Conservation (phyloP, 768 basidiomycete genomes). For the Cantharellus anzutake region DNA sequence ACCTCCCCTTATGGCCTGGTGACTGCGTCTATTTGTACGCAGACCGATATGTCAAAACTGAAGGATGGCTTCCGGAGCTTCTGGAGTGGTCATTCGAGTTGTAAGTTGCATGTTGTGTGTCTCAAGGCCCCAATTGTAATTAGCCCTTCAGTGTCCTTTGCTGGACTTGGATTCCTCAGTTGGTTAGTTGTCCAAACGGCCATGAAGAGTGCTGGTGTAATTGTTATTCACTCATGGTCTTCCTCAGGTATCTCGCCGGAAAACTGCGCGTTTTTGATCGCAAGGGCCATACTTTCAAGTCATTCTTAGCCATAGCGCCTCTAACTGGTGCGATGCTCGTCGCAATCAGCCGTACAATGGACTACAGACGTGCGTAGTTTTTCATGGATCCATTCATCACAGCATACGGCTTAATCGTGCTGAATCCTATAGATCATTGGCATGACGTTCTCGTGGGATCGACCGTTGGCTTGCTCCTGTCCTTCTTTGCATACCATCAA, state of each 20-base stretch:
- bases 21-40: constrained; percentile 63
- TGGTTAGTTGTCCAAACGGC: background rate
- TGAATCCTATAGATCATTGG: constrained; percentile 50
- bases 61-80: constrained; percentile 85
- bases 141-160: constrained; percentile 54
- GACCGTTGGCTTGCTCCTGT: constrained; percentile 46
- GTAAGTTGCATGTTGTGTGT: constrained; percentile 26
- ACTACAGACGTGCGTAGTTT: constrained; percentile 51
- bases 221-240: background rate
- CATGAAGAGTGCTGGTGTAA: background rate
- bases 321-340: constrained; percentile 56
- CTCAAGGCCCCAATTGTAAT: background rate
- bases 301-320: constrained; percentile 69
- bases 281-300: constrained; percentile 58
- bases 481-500: constrained; percentile 65
- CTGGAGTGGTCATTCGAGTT: constrained; percentile 75
- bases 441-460: constrained; percentile 75
- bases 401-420: background rate
- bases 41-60: constrained; percentile 34
- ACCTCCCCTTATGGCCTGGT: constrained; percentile 48
- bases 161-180: constrained; percentile 68
- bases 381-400: background rate
- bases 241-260: constrained; percentile 50
- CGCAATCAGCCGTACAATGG: constrained; percentile 80
- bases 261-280: constrained; percentile 83